These are phyloP conservation scores for Rhododendron ferrugineum DNA, from an alignment of 148 eudicot species.

Conservation along the genomic window DNA sequence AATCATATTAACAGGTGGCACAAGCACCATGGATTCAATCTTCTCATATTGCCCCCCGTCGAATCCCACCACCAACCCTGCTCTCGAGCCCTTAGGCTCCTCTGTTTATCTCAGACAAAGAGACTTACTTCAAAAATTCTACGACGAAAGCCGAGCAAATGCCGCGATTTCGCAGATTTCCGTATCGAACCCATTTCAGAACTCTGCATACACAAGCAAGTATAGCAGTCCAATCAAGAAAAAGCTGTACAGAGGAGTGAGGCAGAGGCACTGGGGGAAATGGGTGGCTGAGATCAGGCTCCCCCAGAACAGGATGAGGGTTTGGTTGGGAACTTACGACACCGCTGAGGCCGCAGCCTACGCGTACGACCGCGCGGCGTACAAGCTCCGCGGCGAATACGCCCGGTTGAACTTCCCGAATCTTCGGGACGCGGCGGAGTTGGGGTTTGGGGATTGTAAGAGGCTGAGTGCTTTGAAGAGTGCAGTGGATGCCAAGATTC, in stretches of 20 bases:
- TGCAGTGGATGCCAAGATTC: conserved; percentile 80
- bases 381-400: conserved; percentile 86
- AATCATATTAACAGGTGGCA: conserved; percentile 50
- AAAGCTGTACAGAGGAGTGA: conserved; percentile 89
- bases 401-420: conserved; percentile 80
- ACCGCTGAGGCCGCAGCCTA: conserved; percentile 90
- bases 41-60: conserved; percentile 53
- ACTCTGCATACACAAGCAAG: neutral
- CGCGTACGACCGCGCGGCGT: conserved; percentile 92
- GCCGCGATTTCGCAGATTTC: conserved; percentile 13
- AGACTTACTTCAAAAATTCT: conserved; percentile 61
- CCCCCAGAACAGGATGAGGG: conserved; percentile 85
- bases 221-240: conserved; percentile 32
- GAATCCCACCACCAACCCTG: conserved; percentile 17
- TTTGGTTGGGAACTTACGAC: conserved; percentile 92
- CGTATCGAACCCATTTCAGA: conserved; percentile 7
- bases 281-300: conserved; percentile 98
- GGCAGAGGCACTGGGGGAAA: conserved; percentile 98
- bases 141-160: conserved; percentile 34
- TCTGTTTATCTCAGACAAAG: conserved; percentile 70
- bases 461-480: conserved; percentile 50
- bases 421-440: conserved; percentile 36
- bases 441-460: conserved; percentile 48
- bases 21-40: conserved; percentile 73
- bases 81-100: conserved; percentile 58